These are phyloP conservation scores for Naganishia antarctica DNA, from an alignment of 768 basidiomycete species.

Conservation along the genomic window DNA sequence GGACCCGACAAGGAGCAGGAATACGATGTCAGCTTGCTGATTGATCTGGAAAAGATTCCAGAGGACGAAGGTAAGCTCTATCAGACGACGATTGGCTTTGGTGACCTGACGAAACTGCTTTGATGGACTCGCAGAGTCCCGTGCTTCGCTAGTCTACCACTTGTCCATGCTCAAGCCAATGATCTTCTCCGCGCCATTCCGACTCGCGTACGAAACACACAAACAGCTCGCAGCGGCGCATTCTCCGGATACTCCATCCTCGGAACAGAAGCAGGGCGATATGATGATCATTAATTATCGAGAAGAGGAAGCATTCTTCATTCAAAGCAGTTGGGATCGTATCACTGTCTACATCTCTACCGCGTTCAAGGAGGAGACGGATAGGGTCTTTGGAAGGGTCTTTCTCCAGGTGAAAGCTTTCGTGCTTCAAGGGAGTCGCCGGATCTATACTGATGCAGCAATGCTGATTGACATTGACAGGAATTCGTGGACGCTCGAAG, in stretches of 20 bases:
- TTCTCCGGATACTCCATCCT: constrained; percentile 18
- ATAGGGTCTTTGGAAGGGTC: constrained; percentile 94
- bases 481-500: constrained; percentile 99
- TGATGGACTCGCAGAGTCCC: constrained; percentile 58
- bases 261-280: constrained; percentile 58
- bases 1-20: constrained; percentile 69
- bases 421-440: background rate
- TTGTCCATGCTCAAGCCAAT: constrained; percentile 84
- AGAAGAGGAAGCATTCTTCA: constrained; percentile 93
- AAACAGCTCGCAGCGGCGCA: constrained; percentile 63
- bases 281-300: constrained; percentile 92
- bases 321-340: constrained; percentile 86
- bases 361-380: constrained; percentile 93
- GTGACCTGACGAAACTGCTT: background rate
- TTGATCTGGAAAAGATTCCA: constrained; percentile 83
- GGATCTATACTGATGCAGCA: background rate
- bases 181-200: constrained; percentile 90
- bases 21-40: constrained; percentile 77
- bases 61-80: constrained; percentile 63
- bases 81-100: background rate
- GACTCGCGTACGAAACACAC: constrained; percentile 76
- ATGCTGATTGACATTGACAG: constrained; percentile 51
- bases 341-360: constrained; percentile 98
- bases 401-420: constrained; percentile 73
- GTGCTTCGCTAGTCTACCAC: constrained; percentile 72